Evolutionary conservation across 495 filamentous ascomycete species (phyloP).

Genomic region (Xylaria sp.): DNA sequence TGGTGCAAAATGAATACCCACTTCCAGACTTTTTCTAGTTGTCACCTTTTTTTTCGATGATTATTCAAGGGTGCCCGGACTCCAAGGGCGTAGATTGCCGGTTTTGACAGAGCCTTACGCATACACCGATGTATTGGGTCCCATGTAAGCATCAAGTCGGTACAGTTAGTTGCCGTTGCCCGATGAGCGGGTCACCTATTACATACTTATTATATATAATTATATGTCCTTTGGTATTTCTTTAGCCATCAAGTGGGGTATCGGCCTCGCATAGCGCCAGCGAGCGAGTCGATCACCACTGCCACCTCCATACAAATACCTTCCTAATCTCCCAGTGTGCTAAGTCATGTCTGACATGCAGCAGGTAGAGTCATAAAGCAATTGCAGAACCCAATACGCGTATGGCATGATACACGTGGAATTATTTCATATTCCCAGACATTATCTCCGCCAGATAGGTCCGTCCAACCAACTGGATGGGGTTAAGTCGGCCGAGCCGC

Average conservation of each 20-base stretch:
- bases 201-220: no score
- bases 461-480: not conserved
- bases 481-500: not conserved
- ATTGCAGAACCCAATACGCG: not conserved
- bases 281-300: not conserved
- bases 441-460: not conserved
- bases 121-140: constrained; percentile 1
- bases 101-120: not conserved
- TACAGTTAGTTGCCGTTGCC: not conserved
- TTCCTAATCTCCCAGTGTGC: not conserved
- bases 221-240: not conserved
- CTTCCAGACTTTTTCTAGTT: not conserved
- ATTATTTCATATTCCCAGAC: not conserved
- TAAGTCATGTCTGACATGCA: not conserved
- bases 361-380: not conserved
- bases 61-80: not conserved
- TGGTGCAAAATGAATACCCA: not conserved
- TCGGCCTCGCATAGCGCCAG: not conserved
- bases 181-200: not conserved
- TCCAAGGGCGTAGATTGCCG: not conserved
- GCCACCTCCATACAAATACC: not conserved
- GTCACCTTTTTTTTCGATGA: not conserved
- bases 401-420: not conserved
- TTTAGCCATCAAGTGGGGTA: not conserved
- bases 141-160: not conserved